Evolutionary conservation across 1,284 basidiomycete genomes (phyloP).

Genomic region (Limonomyces culmigenus): DNA sequence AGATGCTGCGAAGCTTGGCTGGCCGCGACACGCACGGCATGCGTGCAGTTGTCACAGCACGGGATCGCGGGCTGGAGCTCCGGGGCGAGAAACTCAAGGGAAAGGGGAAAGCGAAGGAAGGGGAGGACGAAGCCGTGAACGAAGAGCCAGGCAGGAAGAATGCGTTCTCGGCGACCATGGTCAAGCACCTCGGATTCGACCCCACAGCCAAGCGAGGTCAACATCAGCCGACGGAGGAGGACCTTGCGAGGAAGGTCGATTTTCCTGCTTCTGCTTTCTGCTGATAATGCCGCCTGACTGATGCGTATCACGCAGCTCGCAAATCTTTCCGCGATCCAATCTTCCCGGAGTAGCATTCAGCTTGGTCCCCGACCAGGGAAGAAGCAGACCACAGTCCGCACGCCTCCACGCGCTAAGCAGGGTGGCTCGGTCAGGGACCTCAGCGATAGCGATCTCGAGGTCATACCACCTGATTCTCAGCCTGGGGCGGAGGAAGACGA

Average conservation of each 20-base stretch:
- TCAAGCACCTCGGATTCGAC: conserved; percentile 60
- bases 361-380: conserved; percentile 38
- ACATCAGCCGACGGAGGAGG: conserved; percentile 19
- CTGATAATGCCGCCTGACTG: conserved; percentile 2
- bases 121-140: conserved; percentile 10
- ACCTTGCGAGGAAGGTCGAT: conserved; percentile 38
- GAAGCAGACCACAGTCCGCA: conserved; percentile 16
- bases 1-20: conserved; percentile 37
- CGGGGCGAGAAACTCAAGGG: conserved; percentile 8
- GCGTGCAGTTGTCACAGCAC: conserved; percentile 36
- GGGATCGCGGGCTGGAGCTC: conserved; percentile 21
- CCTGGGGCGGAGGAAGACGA: too few species aligned
- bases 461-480: too few species aligned
- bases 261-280: background rate
- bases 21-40: conserved; percentile 46
- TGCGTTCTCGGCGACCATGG: conserved; percentile 43
- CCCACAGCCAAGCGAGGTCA: conserved; percentile 38
- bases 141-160: conserved; percentile 16
- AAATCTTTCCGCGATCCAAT: conserved; percentile 27
- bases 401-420: too few species aligned
- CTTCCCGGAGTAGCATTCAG: conserved; percentile 27
- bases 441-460: too few species aligned
- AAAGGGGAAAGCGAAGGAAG: conserved; percentile 11
- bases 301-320: conserved; percentile 22
- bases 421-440: too few species aligned